Conservation (phyloP, 441 rosid species). For the Melianthus villosus region DNA sequence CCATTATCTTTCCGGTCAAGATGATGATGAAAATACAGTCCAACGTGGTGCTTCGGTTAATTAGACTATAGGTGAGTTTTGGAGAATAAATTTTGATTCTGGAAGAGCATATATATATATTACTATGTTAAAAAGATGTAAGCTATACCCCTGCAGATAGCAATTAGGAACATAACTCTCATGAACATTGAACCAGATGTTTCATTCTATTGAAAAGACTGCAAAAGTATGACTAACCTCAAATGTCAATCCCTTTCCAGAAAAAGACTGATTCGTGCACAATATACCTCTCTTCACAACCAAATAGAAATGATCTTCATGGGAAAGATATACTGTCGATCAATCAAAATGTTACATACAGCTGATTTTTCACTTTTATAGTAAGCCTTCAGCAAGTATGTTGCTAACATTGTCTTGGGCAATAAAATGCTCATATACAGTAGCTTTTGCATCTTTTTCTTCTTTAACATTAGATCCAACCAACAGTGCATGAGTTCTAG, state of each 20-base stretch:
- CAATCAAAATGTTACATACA: not conserved
- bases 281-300: not conserved
- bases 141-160: too few species aligned
- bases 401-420: constrained; percentile 19
- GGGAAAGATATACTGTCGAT: not conserved
- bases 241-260: not conserved
- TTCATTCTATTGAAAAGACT: not conserved
- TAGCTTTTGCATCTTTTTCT: constrained; percentile 10
- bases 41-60: too few species aligned
- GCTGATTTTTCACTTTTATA: constrained; percentile 5
- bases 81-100: too few species aligned
- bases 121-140: too few species aligned
- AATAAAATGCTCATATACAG: constrained; percentile 3
- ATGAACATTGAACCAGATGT: not conserved
- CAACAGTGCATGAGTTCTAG: constrained; percentile 25
- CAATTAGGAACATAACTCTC: too few species aligned
- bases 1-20: too few species aligned
- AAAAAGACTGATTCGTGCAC: not conserved
- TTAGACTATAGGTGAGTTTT: too few species aligned
- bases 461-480: constrained; percentile 18
- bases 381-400: constrained; percentile 30
- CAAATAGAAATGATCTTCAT: not conserved
- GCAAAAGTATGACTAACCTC: not conserved
- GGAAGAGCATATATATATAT: too few species aligned
- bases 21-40: too few species aligned